Base-by-base conservation (phyloP, 208 protist species). In the Trichomonas vaginalis region DNA sequence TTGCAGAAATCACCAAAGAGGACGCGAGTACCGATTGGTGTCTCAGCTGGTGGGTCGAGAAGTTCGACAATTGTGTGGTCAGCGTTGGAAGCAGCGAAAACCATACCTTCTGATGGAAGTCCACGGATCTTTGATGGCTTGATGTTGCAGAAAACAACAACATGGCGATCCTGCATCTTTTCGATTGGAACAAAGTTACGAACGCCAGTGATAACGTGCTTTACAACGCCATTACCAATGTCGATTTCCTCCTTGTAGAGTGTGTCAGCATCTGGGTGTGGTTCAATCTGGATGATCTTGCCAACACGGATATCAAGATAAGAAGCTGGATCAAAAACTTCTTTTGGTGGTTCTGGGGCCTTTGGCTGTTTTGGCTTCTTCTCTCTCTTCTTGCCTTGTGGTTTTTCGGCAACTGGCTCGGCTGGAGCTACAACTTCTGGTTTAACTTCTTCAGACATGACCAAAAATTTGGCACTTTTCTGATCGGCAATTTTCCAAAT, bases 11-110 rank as follows among this genome's bases (percentile, higher is more conserved):
- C 51, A 27, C 51, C 92, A 70, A 32, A 79, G 27, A 80, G 10
- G 45, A 95, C 40, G n/a, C 92, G 47, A 47, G 47, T 79, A 40
- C 95, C 95, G 40, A 96, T 70, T 45, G 80, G 62, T 70, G 61
- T 39, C 23, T 96, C 86, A n/a, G 49, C 49, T 83, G 95, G 95
- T 49, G 95, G 95, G 21, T 46, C 39, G 8, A 96, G 37, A 47
- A 95, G 62, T 83, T 96, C 95, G 45, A 96, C 61, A 49, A 49
- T 70, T 45, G 95, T 47, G 23, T 95, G 49, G 35, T 96, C 95
- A 79, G 95, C 49, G 27, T 87, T 96, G 32, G 61, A 87, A 87
- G n/a, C 95, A 47, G 82, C 80, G 39, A 96, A 96, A 37, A 96
- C 62, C 82, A 96, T 88, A 37, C n/a, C 48, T 47, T 88, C 49